A percentile compares a stretch with the other conserved stretches of the same genome.
Evolutionary conservation across 1,284 basidiomycete species (phyloP).

Genomic region (Stygiomarasmius scandens): DNA sequence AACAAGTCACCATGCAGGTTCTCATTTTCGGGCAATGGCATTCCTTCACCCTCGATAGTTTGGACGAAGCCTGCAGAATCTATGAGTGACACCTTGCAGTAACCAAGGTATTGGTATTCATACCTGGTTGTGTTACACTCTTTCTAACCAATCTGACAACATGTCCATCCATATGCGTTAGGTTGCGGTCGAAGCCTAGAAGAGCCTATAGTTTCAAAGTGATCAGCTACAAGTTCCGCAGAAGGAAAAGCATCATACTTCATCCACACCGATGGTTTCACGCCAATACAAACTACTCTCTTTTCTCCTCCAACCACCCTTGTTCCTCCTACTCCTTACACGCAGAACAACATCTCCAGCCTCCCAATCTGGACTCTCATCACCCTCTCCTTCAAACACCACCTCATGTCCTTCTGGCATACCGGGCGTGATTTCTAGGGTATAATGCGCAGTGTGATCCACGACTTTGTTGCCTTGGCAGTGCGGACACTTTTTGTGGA

Average conservation of each 20-base stretch:
- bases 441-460: constrained; percentile 81
- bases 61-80: constrained; percentile 73
- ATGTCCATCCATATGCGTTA: constrained; percentile 90
- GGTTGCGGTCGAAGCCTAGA: constrained; percentile 80
- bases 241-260: constrained; percentile 53
- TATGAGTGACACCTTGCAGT: constrained; percentile 3
- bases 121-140: constrained; percentile 89
- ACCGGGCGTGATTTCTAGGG: constrained; percentile 72
- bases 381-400: constrained; percentile 90
- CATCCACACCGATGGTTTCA: constrained; percentile 86
- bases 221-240: constrained; percentile 2
- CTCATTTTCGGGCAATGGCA: constrained; percentile 71
- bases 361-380: constrained; percentile 92
- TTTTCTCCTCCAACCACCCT: constrained; percentile 84
- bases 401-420: constrained; percentile 92
- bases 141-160: constrained; percentile 70
- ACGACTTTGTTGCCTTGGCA: constrained; percentile 85
- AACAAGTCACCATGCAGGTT: constrained; percentile 80
- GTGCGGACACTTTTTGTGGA: constrained; percentile 77
- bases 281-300: constrained; percentile 89
- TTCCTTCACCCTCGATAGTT: constrained; percentile 83
- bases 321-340: constrained; percentile 74
- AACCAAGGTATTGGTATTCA: constrained; percentile 16
- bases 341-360: constrained; percentile 88
- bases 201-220: constrained; percentile 56